Conservation (phyloP, 2,329 filamentous ascomycete genomes). For the Phyllachora maydis region DNA sequence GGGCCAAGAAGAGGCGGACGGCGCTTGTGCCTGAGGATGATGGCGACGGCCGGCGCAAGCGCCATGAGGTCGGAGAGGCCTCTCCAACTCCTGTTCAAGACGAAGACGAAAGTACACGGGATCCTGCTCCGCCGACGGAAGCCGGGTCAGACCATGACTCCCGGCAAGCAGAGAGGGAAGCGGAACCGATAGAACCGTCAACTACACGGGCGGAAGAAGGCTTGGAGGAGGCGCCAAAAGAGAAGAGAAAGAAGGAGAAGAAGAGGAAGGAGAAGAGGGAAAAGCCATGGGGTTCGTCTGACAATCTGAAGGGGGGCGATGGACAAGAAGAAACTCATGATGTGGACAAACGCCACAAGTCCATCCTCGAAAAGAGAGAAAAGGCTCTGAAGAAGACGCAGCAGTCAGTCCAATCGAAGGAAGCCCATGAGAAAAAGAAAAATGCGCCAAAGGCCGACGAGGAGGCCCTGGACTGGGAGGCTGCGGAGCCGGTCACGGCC, state of each 20-base stretch:
- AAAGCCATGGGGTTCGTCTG: no score
- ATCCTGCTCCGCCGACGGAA: no score
- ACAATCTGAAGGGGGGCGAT: not conserved
- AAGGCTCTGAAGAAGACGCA: conserved; percentile 30
- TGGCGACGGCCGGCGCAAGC: no score
- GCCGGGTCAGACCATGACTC: no score
- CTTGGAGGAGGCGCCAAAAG: not conserved
- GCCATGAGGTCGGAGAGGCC: no score
- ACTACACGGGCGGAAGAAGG: no score
- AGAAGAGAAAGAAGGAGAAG: conserved; percentile 1
- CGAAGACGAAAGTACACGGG: no score
- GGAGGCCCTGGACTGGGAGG: conserved; percentile 1
- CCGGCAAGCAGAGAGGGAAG: no score
- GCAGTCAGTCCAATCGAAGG: conserved; percentile 12
- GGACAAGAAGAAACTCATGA: not conserved
- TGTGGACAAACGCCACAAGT: conserved; percentile 17
- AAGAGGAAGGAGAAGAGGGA: conserved; percentile 1
- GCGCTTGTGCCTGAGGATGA: no score
- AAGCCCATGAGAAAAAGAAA: conserved; percentile 10
- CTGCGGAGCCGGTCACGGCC: conserved; percentile 17
- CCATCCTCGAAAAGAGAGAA: conserved; percentile 30
- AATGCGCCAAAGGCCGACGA: conserved; percentile 11
- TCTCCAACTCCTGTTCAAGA: not conserved
- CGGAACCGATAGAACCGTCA: no score
- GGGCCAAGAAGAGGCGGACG: no score